Conservation (phyloP, 495 filamentous ascomycete genomes). For the Trichoderma parareesei region DNA sequence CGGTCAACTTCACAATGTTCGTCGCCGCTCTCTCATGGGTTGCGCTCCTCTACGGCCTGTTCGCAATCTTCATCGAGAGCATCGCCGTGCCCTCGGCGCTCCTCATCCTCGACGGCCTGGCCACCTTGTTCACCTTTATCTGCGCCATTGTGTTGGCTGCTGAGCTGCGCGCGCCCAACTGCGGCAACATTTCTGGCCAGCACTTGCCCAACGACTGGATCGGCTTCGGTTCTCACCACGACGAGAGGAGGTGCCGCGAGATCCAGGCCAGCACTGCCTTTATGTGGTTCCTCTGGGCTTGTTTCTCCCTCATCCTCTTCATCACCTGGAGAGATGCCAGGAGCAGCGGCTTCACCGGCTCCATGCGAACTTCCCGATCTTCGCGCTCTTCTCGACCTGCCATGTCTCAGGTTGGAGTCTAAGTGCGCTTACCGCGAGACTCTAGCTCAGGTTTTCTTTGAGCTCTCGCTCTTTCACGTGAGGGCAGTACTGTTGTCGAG, state of each 20-base stretch:
- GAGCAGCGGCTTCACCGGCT: constrained; percentile 31
- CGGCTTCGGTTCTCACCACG: constrained; percentile 35
- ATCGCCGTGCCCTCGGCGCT: constrained; percentile 27
- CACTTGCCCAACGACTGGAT: constrained; percentile 29
- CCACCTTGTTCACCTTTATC: constrained; percentile 39
- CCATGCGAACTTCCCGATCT: constrained; percentile 9
- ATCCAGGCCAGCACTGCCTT: constrained; percentile 41
- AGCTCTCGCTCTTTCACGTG: constrained; percentile 19
- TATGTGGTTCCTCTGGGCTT: constrained; percentile 41
- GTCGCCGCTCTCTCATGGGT: constrained; percentile 38
- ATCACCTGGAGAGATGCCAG: constrained; percentile 20
- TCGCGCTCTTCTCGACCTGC: constrained; percentile 19
- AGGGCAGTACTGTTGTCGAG: neutral
- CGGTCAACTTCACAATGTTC: constrained; percentile 45
- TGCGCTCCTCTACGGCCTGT: constrained; percentile 28
- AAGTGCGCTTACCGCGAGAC: neutral
- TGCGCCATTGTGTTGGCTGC: constrained; percentile 37
- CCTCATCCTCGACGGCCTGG: constrained; percentile 31
- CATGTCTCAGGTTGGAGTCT: constrained; percentile 35
- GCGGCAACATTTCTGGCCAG: constrained; percentile 21
- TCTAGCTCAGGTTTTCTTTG: neutral
- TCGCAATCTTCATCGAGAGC: constrained; percentile 24
- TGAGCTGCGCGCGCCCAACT: constrained; percentile 37
- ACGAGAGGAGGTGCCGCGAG: constrained; percentile 40
- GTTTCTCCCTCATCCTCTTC: constrained; percentile 26